Base-by-base conservation (phyloP, 2,329 filamentous ascomycete species). In the Ceratocystis harringtonii region DNA sequence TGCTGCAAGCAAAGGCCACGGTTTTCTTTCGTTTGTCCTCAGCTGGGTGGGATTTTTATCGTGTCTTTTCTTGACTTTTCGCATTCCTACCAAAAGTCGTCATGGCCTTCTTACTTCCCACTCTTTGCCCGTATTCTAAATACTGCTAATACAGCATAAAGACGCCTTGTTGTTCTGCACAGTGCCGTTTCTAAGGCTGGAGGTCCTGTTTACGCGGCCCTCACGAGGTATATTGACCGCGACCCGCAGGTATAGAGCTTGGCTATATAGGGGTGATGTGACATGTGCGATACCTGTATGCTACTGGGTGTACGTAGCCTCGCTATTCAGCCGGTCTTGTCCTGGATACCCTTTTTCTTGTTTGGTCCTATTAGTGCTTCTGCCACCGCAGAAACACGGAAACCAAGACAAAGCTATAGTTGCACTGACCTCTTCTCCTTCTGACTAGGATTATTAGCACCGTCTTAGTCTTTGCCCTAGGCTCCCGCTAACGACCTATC, bases 361-460 rank as follows among this genome's bases (percentile, higher is more conserved):
- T 19, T 58, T 58, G 36, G 36, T 30, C 52, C 55, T 58, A 30
- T 30, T 8, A 17, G 3, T 30, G 55, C 55, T 36, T 28, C 55
- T 36, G 15, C 28, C 25, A 32, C 12, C 28, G 28, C 48, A 52
- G 22, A 52, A 15, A 5, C 19, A 28, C 48, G 25, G 48, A 52
- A 52, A 52, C 15, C 48, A 52, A 52, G 55, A n/a, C 55, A 58
- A 36, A 41, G 30, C 28, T 58, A 17, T 8, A 58, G 55, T 30
- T 58, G 55, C 55, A 58, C 15, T 58, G 55, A 58, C 55, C 55
- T 58, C 55, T 36, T 25, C 30, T 58, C 55, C 55, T 58, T 6
- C 55, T 36, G 32, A n/a, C 19, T 17, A 58, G 55, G 55, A 58
- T 58, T 30, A 19, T 17, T 58, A 58, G 55, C 32, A 36, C 30